Evolutionary conservation across 805 yeast genomes (phyloP), one percentile per base, ranked within the genome.

Genomic region (Scheffersomyces lignosus): DNA sequence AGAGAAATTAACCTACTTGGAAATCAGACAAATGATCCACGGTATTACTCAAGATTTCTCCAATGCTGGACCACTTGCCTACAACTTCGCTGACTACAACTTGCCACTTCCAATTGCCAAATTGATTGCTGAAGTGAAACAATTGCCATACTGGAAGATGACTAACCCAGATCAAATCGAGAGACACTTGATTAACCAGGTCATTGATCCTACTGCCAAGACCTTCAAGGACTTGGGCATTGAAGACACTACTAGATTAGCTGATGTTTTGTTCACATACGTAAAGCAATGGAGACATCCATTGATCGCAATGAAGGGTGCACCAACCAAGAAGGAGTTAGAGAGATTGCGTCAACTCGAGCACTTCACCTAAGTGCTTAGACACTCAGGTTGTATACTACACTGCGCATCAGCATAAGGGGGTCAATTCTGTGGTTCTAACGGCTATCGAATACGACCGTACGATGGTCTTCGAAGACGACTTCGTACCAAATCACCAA

Each of bases 201-300:
- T 52, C 15, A 70, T 81, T 43, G 85, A 81, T 53, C 72, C 76
- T 20, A 54, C 58, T 12, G 88, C 87, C 17, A 68, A 71, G 52
- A 77, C 83, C 12, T 87, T 82, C 60, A 66, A 64, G 23, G 93
- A 87, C 55, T 73, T 87, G 51, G 93, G 87, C 30, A 78, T 87
- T 55, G 67, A 71, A 31, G 55, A 54, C 38, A 29, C 33, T 13
- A 44, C 44, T 33, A 41, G 70, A 41, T 63, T 82, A 54, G 73
- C 73, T 39, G 64, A 69, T 40, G 71, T 67, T 15, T 54, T 69
- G 45, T 69, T 69, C 58, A 58, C 72, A 31, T 68, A 68, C 47
- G 71, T 66, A 45, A 69, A 69, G 60, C 73, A 69, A 36, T 66
- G 70, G 75, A 67, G 75, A 66, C 75, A 69, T 51, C 75, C 75